These are phyloP conservation scores for Begonia masoniana DNA, from an alignment of 306 rosid genomes.

Conservation along the genomic window DNA sequence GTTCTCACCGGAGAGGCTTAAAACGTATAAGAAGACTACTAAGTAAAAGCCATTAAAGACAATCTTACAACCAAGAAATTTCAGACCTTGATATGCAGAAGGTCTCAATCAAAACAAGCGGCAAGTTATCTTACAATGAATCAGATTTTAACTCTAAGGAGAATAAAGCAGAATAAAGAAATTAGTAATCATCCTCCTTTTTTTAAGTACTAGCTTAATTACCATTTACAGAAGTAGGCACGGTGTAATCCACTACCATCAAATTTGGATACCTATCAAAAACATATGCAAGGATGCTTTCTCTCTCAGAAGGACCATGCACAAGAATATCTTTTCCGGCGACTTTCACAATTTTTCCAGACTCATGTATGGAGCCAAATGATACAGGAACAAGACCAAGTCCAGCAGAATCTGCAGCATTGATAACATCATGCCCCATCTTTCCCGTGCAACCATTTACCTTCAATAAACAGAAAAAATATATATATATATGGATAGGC, in stretches of 20 bases:
- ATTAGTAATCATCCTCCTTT: background rate
- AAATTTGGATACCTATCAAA: conserved; percentile 48
- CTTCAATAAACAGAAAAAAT: conserved; percentile 18
- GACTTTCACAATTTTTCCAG: conserved; percentile 50
- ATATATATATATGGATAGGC: background rate
- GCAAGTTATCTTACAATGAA: too few relatives aligned
- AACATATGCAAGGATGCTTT: conserved; percentile 44
- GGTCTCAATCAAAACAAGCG: too few relatives aligned
- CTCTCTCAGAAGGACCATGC: conserved; percentile 68
- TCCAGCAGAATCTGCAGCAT: conserved; percentile 82
- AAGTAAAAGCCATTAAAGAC: too few relatives aligned
- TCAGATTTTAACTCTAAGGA: too few relatives aligned
- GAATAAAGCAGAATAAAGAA: too few relatives aligned
- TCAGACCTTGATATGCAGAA: too few relatives aligned
- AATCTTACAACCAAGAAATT: too few relatives aligned
- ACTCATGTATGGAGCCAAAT: conserved; percentile 58
- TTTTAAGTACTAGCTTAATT: conserved; percentile 7
- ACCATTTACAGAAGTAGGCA: conserved; percentile 87
- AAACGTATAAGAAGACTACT: too few relatives aligned
- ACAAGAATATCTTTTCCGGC: conserved; percentile 54
- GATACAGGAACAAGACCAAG: conserved; percentile 63
- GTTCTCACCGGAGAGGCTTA: too few relatives aligned
- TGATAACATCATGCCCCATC: conserved; percentile 79
- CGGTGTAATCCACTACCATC: conserved; percentile 80
- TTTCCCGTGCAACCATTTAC: conserved; percentile 84